Conservation (phyloP, 1,284 basidiomycete species). For the Sparassis latifolia region DNA sequence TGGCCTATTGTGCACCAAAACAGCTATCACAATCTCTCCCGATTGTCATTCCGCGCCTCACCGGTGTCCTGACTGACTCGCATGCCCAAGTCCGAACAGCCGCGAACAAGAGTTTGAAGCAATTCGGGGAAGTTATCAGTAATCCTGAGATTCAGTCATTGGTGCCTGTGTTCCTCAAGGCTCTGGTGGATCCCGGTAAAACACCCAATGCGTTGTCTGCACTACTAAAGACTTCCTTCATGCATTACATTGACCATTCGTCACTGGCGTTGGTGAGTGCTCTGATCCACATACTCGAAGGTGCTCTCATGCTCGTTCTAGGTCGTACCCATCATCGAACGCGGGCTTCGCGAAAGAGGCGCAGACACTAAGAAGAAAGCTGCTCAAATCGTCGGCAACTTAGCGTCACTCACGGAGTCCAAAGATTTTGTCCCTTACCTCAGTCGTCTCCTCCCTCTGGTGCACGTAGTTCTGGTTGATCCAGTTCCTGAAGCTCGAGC, state of each 20-base stretch:
- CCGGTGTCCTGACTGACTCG: slow-evolving; percentile 93
- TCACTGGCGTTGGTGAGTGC: slow-evolving; percentile 84
- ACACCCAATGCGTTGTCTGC: slow-evolving; percentile 80
- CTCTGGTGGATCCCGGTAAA: slow-evolving; percentile 93
- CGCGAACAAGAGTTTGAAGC: slow-evolving; percentile 94
- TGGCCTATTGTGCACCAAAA: slow-evolving; percentile 97
- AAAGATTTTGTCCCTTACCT: slow-evolving; percentile 98
- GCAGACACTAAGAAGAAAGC: slow-evolving; percentile 95
- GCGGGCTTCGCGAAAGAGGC: slow-evolving; percentile 87
- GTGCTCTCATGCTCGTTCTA: slow-evolving; percentile 20
- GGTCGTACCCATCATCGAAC: slow-evolving; percentile 94
- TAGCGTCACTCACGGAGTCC: slow-evolving; percentile 90
- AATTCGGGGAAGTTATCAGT: slow-evolving; percentile 94
- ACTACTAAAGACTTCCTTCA: slow-evolving; percentile 91
- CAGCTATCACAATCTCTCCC: slow-evolving; percentile 95
- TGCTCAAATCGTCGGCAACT: slow-evolving; percentile 94
- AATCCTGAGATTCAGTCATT: slow-evolving; percentile 94
- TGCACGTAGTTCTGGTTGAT: slow-evolving; percentile 89
- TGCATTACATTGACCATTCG: slow-evolving; percentile 97
- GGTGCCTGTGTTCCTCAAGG: slow-evolving; percentile 90
- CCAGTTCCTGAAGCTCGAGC: slow-evolving; percentile 97
- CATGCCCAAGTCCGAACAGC: slow-evolving; percentile 94
- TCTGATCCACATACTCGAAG: not conserved
- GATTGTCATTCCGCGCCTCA: slow-evolving; percentile 93
- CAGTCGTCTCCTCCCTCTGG: slow-evolving; percentile 80